Conservation (phyloP, 1,284 basidiomycete species). For the Butyriboletus appendiculatus region DNA sequence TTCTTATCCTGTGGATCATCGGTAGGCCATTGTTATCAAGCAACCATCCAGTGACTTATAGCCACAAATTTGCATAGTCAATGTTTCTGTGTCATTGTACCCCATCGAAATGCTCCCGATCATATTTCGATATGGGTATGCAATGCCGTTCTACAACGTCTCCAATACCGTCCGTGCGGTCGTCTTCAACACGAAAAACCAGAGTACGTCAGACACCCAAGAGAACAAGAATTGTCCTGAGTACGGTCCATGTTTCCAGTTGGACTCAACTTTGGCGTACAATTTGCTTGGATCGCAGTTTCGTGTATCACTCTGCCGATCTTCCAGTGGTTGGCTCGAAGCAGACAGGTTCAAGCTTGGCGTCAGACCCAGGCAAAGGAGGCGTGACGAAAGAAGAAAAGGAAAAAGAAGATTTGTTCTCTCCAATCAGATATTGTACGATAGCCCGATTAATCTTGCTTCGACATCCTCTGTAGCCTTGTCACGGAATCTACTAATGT, state of each 20-base stretch:
- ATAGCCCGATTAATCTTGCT: neutral
- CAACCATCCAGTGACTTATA: neutral
- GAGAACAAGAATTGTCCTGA: slow-evolving; percentile 2
- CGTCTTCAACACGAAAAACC: slow-evolving; percentile 68
- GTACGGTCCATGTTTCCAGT: slow-evolving; percentile 38
- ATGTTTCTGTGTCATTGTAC: slow-evolving; percentile 64
- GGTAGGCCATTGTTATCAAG: slow-evolving; percentile 35
- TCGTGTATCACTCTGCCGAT: slow-evolving; percentile 53
- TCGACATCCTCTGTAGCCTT: neutral
- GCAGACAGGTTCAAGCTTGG: slow-evolving; percentile 31
- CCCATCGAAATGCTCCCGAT: slow-evolving; percentile 69
- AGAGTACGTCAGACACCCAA: slow-evolving; percentile 39
- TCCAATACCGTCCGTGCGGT: slow-evolving; percentile 60
- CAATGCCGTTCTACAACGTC: slow-evolving; percentile 74
- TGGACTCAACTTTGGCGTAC: slow-evolving; percentile 58
- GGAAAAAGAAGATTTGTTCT: too few species aligned
- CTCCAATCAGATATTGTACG: neutral
- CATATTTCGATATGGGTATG: slow-evolving; percentile 68
- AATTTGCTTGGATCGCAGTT: slow-evolving; percentile 54
- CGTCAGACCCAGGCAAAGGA: slow-evolving; percentile 18
- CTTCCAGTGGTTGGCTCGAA: slow-evolving; percentile 43
- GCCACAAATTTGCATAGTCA: slow-evolving; percentile 41
- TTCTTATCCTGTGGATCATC: slow-evolving; percentile 71
- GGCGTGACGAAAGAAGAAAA: neutral
- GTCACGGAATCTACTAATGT: neutral